Evolutionary conservation across 140 eudicot genomes (phyloP).

Genomic region (Cichorium intybus): DNA sequence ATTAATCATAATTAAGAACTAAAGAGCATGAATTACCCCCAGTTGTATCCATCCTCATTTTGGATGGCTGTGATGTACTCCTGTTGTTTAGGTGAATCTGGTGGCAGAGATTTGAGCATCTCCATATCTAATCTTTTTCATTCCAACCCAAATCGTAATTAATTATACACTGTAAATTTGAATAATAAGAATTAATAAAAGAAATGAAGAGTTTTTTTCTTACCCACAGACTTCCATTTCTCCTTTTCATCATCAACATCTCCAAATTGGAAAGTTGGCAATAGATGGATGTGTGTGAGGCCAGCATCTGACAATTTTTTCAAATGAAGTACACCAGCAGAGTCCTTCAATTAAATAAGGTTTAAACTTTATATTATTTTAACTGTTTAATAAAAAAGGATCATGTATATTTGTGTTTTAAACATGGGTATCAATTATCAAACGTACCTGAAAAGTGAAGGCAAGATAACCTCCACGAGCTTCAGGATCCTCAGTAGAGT

Average conservation of each 20-base stretch:
- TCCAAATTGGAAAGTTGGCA: slow-evolving; percentile 89
- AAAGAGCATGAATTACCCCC: slow-evolving; percentile 64
- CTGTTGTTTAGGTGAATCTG: slow-evolving; percentile 91
- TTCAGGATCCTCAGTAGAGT: slow-evolving; percentile 58
- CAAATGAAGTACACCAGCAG: slow-evolving; percentile 77
- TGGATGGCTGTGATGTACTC: slow-evolving; percentile 72
- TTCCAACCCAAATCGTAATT: slow-evolving; percentile 9
- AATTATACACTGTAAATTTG: background rate
- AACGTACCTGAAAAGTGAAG: slow-evolving; percentile 68
- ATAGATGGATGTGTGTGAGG: slow-evolving; percentile 85
- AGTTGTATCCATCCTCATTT: slow-evolving; percentile 82
- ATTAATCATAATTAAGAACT: background rate
- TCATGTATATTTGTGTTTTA: background rate
- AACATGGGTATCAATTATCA: background rate
- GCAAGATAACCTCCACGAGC: slow-evolving; percentile 90
- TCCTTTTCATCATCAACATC: slow-evolving; percentile 75
- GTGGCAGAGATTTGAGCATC: slow-evolving; percentile 67
- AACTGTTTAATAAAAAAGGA: background rate
- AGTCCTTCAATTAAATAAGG: slow-evolving; percentile 56
- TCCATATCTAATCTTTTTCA: slow-evolving; percentile 52
- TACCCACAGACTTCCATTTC: slow-evolving; percentile 86
- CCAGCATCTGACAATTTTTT: slow-evolving; percentile 80
- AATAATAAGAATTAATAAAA: background rate
- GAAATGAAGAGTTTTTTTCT: slow-evolving; percentile 8
- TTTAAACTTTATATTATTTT: background rate